Evolutionary conservation across 257 asterid genomes (phyloP).

Genomic region (Ocimum tenuiflorum): DNA sequence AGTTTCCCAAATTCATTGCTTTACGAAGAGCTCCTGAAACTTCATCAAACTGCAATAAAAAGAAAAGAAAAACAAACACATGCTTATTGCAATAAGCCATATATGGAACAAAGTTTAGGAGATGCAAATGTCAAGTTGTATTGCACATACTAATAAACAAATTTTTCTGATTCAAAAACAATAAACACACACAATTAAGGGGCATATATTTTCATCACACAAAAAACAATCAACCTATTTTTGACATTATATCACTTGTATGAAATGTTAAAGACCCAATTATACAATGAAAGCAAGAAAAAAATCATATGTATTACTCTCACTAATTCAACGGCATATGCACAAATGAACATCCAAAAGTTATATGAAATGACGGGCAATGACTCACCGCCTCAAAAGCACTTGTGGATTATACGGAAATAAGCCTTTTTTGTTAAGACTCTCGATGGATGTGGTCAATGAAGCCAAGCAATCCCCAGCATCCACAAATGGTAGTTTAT

Average conservation of each 20-base stretch:
- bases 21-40: conserved; percentile 57
- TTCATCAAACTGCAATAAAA: conserved; percentile 50
- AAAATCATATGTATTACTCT: neutral
- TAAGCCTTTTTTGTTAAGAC: conserved; percentile 58
- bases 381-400: conserved; percentile 59
- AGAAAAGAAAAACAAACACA: too few species aligned
- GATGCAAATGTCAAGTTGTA: neutral
- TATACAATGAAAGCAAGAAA: too few species aligned
- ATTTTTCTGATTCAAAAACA: neutral
- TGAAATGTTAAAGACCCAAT: too few species aligned
- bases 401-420: conserved; percentile 84
- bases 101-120: neutral
- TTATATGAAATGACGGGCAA: neutral
- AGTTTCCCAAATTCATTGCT: conserved; percentile 16
- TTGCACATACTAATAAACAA: neutral
- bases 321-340: neutral
- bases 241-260: neutral
- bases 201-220: neutral
- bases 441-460: conserved; percentile 51
- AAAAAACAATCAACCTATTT: neutral
- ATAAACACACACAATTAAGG: neutral
- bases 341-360: too few species aligned
- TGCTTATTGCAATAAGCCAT: neutral
- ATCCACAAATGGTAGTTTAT: conserved; percentile 34
- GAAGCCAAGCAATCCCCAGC: conserved; percentile 66